Conservation (phyloP, 2,329 filamentous ascomycete species). For the Aplosporella prunicola region DNA sequence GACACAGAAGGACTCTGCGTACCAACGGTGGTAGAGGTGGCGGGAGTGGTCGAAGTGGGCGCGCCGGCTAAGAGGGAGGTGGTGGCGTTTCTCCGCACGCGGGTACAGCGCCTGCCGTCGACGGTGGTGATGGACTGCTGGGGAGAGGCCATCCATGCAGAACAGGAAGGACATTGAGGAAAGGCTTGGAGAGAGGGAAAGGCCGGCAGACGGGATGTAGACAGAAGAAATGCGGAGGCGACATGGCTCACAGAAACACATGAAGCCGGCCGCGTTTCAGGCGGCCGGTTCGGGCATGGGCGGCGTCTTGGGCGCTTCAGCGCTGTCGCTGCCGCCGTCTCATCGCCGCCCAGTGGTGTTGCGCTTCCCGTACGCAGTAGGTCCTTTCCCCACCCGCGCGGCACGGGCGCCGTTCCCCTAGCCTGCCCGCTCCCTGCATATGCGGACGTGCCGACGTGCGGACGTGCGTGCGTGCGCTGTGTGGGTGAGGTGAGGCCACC, state of each 20-base stretch:
- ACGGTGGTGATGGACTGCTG: conserved; percentile 28
- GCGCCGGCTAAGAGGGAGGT: conserved; percentile 13
- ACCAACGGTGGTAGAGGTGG: conserved; percentile 22
- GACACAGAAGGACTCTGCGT: conserved; percentile 18
- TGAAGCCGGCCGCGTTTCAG: conserved; percentile 10
- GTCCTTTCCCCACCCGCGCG: no score
- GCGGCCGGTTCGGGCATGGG: conserved; percentile 1
- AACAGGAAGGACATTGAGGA: conserved; percentile 3
- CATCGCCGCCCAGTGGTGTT: no score
- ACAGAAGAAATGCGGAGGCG: conserved; percentile 5
- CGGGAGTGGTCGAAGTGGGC: conserved; percentile 17
- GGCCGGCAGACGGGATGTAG: conserved; percentile 2
- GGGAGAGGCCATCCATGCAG: conserved; percentile 29
- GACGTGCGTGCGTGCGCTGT: no score
- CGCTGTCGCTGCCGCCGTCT: conserved; percentile 1
- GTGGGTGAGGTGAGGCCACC: no score
- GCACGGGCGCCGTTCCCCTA: no score
- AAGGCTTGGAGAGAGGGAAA: background rate
- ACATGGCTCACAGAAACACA: conserved; percentile 3
- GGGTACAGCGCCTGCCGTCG: conserved; percentile 30
- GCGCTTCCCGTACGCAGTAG: no score
- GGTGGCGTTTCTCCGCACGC: conserved; percentile 19
- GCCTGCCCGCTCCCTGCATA: no score
- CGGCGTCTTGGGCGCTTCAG: conserved; percentile 5
- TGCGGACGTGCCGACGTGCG: no score